Conservation (phyloP, 352 stramenopile species). For the Aphanomyces stellatus region DNA sequence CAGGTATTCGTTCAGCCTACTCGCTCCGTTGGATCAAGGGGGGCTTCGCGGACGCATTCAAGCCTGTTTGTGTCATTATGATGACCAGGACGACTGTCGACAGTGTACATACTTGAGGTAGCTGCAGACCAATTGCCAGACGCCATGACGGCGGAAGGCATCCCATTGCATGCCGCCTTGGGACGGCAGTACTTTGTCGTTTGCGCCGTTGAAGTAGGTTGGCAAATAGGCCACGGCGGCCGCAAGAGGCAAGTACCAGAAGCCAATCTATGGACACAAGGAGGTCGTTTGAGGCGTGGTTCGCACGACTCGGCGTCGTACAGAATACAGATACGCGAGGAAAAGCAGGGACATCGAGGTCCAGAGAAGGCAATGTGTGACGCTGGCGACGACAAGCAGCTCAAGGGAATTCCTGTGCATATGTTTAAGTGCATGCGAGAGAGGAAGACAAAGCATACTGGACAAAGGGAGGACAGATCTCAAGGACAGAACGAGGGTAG, state of each 20-base stretch:
- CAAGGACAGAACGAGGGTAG: background rate
- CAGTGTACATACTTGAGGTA: slow-evolving; percentile 35
- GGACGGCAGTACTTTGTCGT: slow-evolving; percentile 32
- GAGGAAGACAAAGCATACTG: background rate
- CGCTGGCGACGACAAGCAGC: background rate
- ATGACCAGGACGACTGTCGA: background rate
- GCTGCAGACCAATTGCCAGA: slow-evolving; percentile 44
- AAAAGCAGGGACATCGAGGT: background rate
- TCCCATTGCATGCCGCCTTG: slow-evolving; percentile 38
- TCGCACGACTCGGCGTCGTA: too few species aligned
- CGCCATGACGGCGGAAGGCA: slow-evolving; percentile 31
- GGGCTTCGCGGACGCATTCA: slow-evolving; percentile 52
- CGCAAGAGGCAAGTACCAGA: slow-evolving; percentile 40
- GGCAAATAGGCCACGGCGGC: slow-evolving; percentile 55
- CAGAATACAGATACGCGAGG: background rate
- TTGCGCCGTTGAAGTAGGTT: slow-evolving; percentile 43
- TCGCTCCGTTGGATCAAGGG: slow-evolving; percentile 43
- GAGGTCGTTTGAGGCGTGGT: too few species aligned
- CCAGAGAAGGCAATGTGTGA: background rate
- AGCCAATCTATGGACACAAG: slow-evolving; percentile 37
- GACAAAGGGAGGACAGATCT: background rate
- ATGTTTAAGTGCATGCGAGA: too few species aligned
- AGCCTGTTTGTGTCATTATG: slow-evolving; percentile 21
- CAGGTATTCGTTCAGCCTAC: too few species aligned
- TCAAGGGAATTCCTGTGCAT: too few species aligned